These are phyloP conservation scores for Amauroascus verrucosus DNA, from an alignment of 2,329 filamentous ascomycete genomes.

Conservation along the genomic window DNA sequence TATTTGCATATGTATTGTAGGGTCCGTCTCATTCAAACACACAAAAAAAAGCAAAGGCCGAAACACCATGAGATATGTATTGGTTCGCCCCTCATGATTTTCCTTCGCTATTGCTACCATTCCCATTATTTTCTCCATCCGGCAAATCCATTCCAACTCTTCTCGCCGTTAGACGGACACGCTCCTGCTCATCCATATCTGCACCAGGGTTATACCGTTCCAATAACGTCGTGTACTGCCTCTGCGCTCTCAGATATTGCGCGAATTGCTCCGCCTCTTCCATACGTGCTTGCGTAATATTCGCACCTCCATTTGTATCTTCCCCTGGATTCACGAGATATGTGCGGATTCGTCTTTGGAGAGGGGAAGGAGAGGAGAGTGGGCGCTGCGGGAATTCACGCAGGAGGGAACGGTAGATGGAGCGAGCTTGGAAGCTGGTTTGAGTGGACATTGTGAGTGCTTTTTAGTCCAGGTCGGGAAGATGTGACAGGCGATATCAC, in stretches of 20 bases:
- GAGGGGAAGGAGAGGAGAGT: conserved; percentile 52
- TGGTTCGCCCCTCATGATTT: not conserved
- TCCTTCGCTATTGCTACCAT: not conserved
- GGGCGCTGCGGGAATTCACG: conserved; percentile 74
- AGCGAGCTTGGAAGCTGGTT: conserved; percentile 44
- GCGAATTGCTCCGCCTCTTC: conserved; percentile 65
- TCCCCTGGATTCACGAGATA: conserved; percentile 42
- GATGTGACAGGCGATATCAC: not conserved
- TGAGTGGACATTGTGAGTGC: conserved; percentile 11
- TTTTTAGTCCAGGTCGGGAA: not conserved
- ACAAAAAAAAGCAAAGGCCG: no score
- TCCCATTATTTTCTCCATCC: conserved; percentile 40
- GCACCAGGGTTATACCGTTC: conserved; percentile 93
- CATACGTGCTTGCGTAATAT: conserved; percentile 27
- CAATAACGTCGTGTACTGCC: conserved; percentile 67
- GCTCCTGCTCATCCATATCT: conserved; percentile 74
- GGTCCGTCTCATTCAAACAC: no score
- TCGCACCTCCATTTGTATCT: conserved; percentile 16
- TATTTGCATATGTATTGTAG: no score
- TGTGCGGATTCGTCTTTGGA: conserved; percentile 59
- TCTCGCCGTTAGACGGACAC: conserved; percentile 70
- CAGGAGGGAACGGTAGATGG: conserved; percentile 77
- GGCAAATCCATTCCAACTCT: conserved; percentile 87
- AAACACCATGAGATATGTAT: no score
- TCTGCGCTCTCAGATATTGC: conserved; percentile 73